Evolutionary conservation across 202 grass and related monocot species (phyloP), one percentile per base, ranked within the genome.

Genomic region (Cymbopogon flexuosus): DNA sequence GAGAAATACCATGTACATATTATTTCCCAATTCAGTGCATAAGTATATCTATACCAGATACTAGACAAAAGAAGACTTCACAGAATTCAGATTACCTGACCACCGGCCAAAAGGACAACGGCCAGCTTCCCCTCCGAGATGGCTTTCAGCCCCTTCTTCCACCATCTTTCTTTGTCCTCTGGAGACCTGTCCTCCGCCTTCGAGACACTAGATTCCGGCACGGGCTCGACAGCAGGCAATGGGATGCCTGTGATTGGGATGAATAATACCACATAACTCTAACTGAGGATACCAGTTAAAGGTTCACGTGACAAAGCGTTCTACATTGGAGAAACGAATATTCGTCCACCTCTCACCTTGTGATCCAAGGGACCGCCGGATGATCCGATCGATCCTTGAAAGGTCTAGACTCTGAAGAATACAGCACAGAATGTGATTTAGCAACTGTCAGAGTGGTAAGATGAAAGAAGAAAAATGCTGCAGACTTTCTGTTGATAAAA

Each of bases 71-170:
- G 22, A 8, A 54, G 7, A 43, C 18, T 67, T 64, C 31, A 56
- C 27, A 80, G 34, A 31, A 42, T 57, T 84, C 68, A 75, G 52
- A 65, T 19, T 80, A 99, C 96, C 92, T 99, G 96, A 83, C 96
- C 96, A 68, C 96, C 96, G 56, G 92, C 88, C 39, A 99, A 89
- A 84, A 99, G 88, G 14, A 99, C 92, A 69, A 96, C 88, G 6
- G 96, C 96, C 45, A 99, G 86, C 81, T 90, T 99, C 65, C 96
- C 96, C 83, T 99, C 96, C 2, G 96, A 96, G 81, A 99, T 95
- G 83, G 92, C 92, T 77, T 84, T 96, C 82, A 99, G 70, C 42
- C 96, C 96, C 85, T 82, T 93, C 87, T 93, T 99, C 90, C 92
- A 99, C 96, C 90, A 99, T 79, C 90, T 89, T 59, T 99, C 92